Base-by-base conservation (phyloP, 331 rosid species). In the Spiraea crenata region DNA sequence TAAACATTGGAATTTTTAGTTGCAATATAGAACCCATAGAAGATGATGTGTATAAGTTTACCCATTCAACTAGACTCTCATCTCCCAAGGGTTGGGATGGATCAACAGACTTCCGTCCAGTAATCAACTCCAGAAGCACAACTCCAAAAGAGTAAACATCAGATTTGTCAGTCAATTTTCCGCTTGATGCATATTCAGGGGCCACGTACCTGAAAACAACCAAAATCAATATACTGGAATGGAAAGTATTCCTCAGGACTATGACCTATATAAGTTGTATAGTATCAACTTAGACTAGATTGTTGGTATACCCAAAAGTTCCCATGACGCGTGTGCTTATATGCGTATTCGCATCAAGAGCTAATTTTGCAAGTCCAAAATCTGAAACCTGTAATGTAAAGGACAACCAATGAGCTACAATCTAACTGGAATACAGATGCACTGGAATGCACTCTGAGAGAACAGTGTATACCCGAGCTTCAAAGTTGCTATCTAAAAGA, bases 131-230 rank as follows among this genome's bases (percentile, higher is more conserved):
- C 75, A 93, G 81, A 79, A 93, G 89, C 66, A 93, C 97, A 8
- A 93, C 98, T 65, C 98, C 98, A 72, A 64, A 93, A 65, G 97
- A 90, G 82, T 73, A 93, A 57, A 93, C 96, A 72, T 93, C 98
- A 65, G 96, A 88, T 78, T 87, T 89, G 76, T 90, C 97, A 7
- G 95, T 85, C 87, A 93, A 68, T 86, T 91, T 90, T 13, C 98
- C 98, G 77, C 96, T 93, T 40, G 96, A 90, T 31, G 95, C 98
- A 74, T 93, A 93, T 82, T 93, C 98, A 58, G 98, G 98, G 73
- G 98, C 97, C 75, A 93, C 79, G 73, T 93, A 93, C 80, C 97
- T 93, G 83, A 56, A 74, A 84, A 46, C 44, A 64, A 71, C 8
- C 45, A 16, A 65, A 45, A 60, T 50, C 68, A 69, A 51, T 52